Evolutionary conservation across 2,329 filamentous ascomycete species (phyloP).

Genomic region (Botrytis elliptica): DNA sequence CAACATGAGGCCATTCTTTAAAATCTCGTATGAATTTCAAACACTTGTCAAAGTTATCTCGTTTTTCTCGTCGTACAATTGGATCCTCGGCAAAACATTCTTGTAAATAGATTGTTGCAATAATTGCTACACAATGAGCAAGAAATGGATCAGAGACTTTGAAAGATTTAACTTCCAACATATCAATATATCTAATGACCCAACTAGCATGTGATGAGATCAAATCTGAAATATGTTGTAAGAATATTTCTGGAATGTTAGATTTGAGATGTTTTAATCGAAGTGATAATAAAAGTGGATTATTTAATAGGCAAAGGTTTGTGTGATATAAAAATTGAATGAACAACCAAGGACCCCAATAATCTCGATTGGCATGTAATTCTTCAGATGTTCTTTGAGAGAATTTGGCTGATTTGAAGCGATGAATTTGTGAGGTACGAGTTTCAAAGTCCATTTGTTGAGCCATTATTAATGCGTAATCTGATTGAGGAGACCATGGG

Average conservation of each 20-base stretch:
- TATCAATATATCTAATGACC: constrained; percentile 53
- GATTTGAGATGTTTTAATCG: constrained; percentile 52
- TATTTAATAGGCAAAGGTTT: constrained; percentile 53
- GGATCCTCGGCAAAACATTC: constrained; percentile 48
- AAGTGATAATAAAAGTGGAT: constrained; percentile 53
- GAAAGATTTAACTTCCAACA: constrained; percentile 47
- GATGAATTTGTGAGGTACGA: constrained; percentile 49
- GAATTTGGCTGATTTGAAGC: constrained; percentile 51
- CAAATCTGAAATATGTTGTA: constrained; percentile 53
- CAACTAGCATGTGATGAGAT: constrained; percentile 52
- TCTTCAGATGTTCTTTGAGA: constrained; percentile 44
- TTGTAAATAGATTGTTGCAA: constrained; percentile 54
- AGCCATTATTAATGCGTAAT: constrained; percentile 50
- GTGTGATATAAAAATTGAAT: constrained; percentile 54
- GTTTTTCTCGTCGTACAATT: constrained; percentile 43
- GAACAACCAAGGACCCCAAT: constrained; percentile 54
- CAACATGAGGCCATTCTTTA: constrained; percentile 47
- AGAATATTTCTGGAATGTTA: constrained; percentile 53
- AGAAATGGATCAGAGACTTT: constrained; percentile 48
- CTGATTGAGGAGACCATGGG: constrained; percentile 51
- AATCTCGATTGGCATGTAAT: constrained; percentile 47
- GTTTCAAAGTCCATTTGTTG: constrained; percentile 53
- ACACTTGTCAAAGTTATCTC: constrained; percentile 46
- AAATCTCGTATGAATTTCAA: constrained; percentile 45
- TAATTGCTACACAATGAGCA: constrained; percentile 51